A percentile compares a stretch with the other conserved stretches of the same genome.
phyloP scores from a whole-genome alignment of 768 basidiomycete genomes.

The Lyophyllum decastes region DNA sequence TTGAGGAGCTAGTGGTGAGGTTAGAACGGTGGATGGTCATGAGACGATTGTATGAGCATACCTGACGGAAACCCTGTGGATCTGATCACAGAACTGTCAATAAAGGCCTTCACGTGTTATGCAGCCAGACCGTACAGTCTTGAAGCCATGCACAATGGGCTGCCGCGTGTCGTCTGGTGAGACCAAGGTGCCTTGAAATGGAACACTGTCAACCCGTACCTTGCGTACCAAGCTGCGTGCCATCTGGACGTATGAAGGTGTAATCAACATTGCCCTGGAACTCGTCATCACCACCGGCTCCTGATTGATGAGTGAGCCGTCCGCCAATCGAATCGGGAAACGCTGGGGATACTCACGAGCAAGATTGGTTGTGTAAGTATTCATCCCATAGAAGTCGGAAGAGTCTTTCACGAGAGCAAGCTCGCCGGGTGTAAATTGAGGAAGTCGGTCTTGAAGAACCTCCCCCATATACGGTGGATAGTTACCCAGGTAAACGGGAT shows the following conservation, averaged over 20 bases:
- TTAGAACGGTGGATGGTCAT: background rate
- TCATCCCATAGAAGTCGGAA: slow-evolving; percentile 74
- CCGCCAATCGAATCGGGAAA: background rate
- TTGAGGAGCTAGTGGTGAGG: slow-evolving; percentile 49
- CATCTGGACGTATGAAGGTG: slow-evolving; percentile 64
- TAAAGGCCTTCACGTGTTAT: background rate
- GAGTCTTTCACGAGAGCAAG: slow-evolving; percentile 58
- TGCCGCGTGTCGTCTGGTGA: background rate
- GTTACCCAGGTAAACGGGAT: slow-evolving; percentile 71
- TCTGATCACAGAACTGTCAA: slow-evolving; percentile 35
- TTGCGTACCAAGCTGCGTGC: slow-evolving; percentile 63
- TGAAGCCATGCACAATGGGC: slow-evolving; percentile 5
- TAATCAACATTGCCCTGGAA: slow-evolving; percentile 63
- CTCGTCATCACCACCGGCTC: slow-evolving; percentile 61
- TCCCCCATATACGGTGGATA: slow-evolving; percentile 63
- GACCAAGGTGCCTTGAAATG: background rate
- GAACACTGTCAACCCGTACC: slow-evolving; percentile 32
- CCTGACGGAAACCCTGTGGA: slow-evolving; percentile 66
- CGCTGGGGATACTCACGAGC: slow-evolving; percentile 40
- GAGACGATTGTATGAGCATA: slow-evolving; percentile 26
- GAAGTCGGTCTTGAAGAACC: slow-evolving; percentile 59
- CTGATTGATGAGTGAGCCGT: slow-evolving; percentile 25
- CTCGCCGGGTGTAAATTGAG: slow-evolving; percentile 58
- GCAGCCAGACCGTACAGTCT: slow-evolving; percentile 1
- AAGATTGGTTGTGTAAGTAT: slow-evolving; percentile 70